Percentiles rank a stretch among this genome's conserved stretches.
phyloP scores from a whole-genome alignment of 805 yeast species.

The Schwanniomyces sp. region DNA sequence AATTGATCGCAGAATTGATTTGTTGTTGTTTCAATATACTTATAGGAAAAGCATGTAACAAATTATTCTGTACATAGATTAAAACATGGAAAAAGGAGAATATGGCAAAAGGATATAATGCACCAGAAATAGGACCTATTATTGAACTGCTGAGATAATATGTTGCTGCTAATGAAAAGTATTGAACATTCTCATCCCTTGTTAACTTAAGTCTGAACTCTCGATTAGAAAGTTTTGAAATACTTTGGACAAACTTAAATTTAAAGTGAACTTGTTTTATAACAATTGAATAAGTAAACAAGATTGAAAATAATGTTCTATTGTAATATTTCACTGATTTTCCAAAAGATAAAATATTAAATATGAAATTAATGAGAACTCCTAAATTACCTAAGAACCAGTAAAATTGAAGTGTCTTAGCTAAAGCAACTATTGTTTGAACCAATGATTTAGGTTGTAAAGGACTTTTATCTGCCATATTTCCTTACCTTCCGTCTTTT shows the following conservation, averaged over 20 bases:
- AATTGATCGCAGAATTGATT: slow-evolving; percentile 25
- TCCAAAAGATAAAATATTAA: slow-evolving; percentile 43
- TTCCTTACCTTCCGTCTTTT: background rate
- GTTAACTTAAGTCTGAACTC: slow-evolving; percentile 16
- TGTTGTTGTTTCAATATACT: slow-evolving; percentile 25
- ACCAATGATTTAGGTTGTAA: slow-evolving; percentile 4
- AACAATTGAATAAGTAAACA: slow-evolving; percentile 63
- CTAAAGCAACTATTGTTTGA: slow-evolving; percentile 6
- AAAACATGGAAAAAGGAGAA: slow-evolving; percentile 38
- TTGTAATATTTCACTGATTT: slow-evolving; percentile 25
- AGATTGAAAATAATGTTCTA: slow-evolving; percentile 47
- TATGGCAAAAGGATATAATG: slow-evolving; percentile 33
- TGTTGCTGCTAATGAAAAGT: slow-evolving; percentile 30
- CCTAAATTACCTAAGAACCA: slow-evolving; percentile 71
- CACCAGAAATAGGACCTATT: slow-evolving; percentile 39
- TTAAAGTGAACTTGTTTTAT: slow-evolving; percentile 57
- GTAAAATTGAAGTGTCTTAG: slow-evolving; percentile 58
- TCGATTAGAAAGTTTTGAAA: slow-evolving; percentile 2
- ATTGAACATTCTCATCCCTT: slow-evolving; percentile 44
- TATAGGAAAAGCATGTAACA: slow-evolving; percentile 35
- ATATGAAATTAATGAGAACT: slow-evolving; percentile 35
- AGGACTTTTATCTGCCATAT: background rate
- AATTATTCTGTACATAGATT: slow-evolving; percentile 37
- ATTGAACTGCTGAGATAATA: slow-evolving; percentile 28
- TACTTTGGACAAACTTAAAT: slow-evolving; percentile 18